phyloP scores from a whole-genome alignment of 2,329 filamentous ascomycete species.

The Phaeosphaeria sp. region DNA sequence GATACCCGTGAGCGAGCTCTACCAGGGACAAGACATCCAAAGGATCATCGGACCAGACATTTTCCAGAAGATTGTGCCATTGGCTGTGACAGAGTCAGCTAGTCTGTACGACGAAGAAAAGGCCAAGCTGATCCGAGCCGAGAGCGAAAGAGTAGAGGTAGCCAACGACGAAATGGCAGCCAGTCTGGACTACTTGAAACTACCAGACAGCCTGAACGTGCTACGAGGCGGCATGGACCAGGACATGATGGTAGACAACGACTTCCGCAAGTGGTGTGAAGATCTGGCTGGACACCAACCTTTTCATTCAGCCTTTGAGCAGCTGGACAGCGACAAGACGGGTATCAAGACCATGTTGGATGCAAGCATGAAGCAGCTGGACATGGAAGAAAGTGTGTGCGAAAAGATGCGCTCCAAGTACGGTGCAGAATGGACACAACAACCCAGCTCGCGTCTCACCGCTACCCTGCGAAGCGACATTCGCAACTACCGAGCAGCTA shows the following conservation, averaged over 20 bases:
- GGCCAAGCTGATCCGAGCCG: conserved; percentile 90
- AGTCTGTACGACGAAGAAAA: conserved; percentile 99
- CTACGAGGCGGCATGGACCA: conserved; percentile 93
- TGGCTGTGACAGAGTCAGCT: conserved; percentile 94
- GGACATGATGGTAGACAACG: conserved; percentile 84
- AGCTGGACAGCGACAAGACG: conserved; percentile 78
- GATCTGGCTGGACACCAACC: conserved; percentile 87
- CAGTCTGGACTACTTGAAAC: conserved; percentile 88
- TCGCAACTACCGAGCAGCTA: conserved; percentile 82
- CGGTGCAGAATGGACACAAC: conserved; percentile 93
- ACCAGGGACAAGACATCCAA: conserved; percentile 96
- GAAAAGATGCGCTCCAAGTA: conserved; percentile 99
- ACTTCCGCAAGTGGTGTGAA: conserved; percentile 92
- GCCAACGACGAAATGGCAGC: conserved; percentile 96
- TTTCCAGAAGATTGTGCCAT: conserved; percentile 94
- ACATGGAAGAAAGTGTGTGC: conserved; percentile 97
- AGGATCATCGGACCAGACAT: conserved; percentile 96
- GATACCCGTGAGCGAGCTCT: conserved; percentile 94
- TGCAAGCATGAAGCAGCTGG: conserved; percentile 82
- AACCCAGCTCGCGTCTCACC: conserved; percentile 89
- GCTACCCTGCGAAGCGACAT: conserved; percentile 87
- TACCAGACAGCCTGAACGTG: conserved; percentile 88
- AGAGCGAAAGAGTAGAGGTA: conserved; percentile 90
- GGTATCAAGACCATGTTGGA: conserved; percentile 76
- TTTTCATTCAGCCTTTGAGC: conserved; percentile 79